Evolutionary conservation across 331 rosid species (phyloP).

Genomic region (Quercus tomentella): DNA sequence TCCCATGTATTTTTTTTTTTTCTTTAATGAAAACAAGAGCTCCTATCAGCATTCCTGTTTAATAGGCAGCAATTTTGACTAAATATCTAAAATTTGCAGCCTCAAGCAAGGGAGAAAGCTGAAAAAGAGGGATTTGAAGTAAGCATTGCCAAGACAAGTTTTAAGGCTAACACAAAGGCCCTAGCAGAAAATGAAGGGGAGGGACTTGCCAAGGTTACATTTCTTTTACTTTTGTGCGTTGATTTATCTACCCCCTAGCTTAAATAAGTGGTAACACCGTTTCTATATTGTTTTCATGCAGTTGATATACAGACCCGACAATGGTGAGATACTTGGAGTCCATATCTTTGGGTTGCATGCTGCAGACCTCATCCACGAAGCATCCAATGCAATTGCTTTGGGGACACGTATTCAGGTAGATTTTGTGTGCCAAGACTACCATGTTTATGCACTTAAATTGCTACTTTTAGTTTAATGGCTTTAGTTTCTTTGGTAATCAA

Average conservation of each 20-base stretch:
- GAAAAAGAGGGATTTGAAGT: constrained; percentile 88
- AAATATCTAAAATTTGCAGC: constrained; percentile 50
- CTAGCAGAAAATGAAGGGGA: constrained; percentile 99
- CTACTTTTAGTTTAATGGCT: not conserved
- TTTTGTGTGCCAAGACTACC: constrained; percentile 5
- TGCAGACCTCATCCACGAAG: constrained; percentile 98
- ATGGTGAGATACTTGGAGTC: constrained; percentile 94
- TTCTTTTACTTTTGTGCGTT: constrained; percentile 12
- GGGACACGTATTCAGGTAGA: constrained; percentile 90
- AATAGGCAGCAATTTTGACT: constrained; percentile 3
- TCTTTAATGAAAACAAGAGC: not conserved
- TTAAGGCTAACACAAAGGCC: constrained; percentile 99
- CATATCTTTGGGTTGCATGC: constrained; percentile 98
- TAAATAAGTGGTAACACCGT: not conserved
- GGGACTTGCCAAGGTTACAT: constrained; percentile 90
- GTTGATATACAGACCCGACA: constrained; percentile 97
- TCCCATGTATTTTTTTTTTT: not conserved
- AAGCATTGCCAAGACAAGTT: constrained; percentile 90
- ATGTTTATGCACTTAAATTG: not conserved
- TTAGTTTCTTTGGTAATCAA: not conserved
- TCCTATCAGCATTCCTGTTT: not conserved
- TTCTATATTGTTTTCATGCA: constrained; percentile 31
- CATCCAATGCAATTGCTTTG: constrained; percentile 92
- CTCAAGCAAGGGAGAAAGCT: constrained; percentile 95
- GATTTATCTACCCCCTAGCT: not conserved